These are phyloP conservation scores for Styphnolobium japonicum DNA, from an alignment of 306 rosid species.

Conservation along the genomic window DNA sequence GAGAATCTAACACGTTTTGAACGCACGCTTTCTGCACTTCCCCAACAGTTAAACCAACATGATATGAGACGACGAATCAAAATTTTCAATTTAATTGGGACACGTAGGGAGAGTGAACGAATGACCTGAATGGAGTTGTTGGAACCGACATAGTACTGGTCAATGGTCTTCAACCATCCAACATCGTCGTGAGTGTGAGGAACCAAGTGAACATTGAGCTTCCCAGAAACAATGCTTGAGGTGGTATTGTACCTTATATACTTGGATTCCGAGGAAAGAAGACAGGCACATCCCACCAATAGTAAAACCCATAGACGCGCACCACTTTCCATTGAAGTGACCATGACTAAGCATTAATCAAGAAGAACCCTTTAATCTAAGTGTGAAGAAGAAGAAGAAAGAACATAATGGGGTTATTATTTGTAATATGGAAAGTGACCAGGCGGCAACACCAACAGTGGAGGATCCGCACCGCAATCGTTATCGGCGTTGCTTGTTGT, in stretches of 20 bases:
- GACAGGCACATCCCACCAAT: background rate
- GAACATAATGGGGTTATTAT: background rate
- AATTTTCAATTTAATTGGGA: background rate
- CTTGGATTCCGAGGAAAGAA: slow-evolving; percentile 38
- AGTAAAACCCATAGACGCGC: slow-evolving; percentile 14
- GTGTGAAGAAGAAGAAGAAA: background rate
- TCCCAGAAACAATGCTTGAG: slow-evolving; percentile 48
- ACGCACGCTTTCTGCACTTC: slow-evolving; percentile 68
- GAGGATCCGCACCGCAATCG: background rate
- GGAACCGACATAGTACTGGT: slow-evolving; percentile 86
- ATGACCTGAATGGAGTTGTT: slow-evolving; percentile 71
- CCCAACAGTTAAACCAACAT: background rate
- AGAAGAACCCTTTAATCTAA: background rate
- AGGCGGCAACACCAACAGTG: background rate
- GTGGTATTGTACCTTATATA: slow-evolving; percentile 62
- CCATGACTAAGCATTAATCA: background rate
- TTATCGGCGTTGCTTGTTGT: background rate
- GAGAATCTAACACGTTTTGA: slow-evolving; percentile 77
- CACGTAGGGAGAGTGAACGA: background rate
- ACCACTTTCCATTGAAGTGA: slow-evolving; percentile 25
- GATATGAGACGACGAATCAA: background rate
- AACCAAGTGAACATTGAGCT: slow-evolving; percentile 77
- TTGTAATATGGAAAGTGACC: background rate
- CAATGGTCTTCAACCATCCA: slow-evolving; percentile 87
- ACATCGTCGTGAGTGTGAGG: slow-evolving; percentile 80